These are phyloP conservation scores for Craspedostauros australis DNA, from an alignment of 108 stramenopile genomes.

Conservation along the genomic window DNA sequence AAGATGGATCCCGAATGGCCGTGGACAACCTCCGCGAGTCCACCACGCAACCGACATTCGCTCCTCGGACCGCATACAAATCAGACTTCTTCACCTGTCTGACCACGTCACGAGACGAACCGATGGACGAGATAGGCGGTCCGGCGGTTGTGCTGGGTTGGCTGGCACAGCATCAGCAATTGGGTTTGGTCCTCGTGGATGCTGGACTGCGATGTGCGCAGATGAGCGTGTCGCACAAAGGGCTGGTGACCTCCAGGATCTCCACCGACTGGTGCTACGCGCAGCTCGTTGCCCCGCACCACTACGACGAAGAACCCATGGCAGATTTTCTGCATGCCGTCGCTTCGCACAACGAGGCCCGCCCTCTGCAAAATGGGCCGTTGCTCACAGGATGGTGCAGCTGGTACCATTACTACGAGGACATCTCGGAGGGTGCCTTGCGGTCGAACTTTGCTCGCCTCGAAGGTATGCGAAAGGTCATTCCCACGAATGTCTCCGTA, in stretches of 20 bases:
- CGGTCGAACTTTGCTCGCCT: slow-evolving; percentile 65
- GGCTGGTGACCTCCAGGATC: slow-evolving; percentile 25
- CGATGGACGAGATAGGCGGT: slow-evolving; percentile 79
- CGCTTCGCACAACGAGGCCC: slow-evolving; percentile 67
- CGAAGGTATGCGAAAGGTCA: slow-evolving; percentile 36
- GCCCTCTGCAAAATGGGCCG: slow-evolving; percentile 62
- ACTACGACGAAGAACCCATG: slow-evolving; percentile 87
- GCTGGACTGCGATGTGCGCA: slow-evolving; percentile 32
- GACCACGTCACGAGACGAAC: slow-evolving; percentile 22
- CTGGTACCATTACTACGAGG: slow-evolving; percentile 92
- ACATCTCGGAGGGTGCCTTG: slow-evolving; percentile 74
- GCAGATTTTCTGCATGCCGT: slow-evolving; percentile 75
- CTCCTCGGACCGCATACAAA: too few species aligned
- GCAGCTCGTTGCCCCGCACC: slow-evolving; percentile 60
- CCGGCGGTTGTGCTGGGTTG: slow-evolving; percentile 82
- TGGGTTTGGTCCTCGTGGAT: slow-evolving; percentile 70
- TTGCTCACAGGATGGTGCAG: slow-evolving; percentile 87
- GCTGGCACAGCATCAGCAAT: slow-evolving; percentile 78
- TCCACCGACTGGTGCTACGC: slow-evolving; percentile 80
- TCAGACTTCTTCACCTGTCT: slow-evolving; percentile 85
- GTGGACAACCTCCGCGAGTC: slow-evolving; percentile 20
- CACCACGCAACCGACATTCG: too few species aligned
- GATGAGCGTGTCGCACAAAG: slow-evolving; percentile 70
- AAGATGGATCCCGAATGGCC: too few species aligned
- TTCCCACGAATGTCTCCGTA: slow-evolving; percentile 75